A percentile compares a stretch with the other conserved stretches of the same genome.
Conservation (phyloP, 1,284 basidiomycete genomes). For the Papiliotrema flavescens region DNA sequence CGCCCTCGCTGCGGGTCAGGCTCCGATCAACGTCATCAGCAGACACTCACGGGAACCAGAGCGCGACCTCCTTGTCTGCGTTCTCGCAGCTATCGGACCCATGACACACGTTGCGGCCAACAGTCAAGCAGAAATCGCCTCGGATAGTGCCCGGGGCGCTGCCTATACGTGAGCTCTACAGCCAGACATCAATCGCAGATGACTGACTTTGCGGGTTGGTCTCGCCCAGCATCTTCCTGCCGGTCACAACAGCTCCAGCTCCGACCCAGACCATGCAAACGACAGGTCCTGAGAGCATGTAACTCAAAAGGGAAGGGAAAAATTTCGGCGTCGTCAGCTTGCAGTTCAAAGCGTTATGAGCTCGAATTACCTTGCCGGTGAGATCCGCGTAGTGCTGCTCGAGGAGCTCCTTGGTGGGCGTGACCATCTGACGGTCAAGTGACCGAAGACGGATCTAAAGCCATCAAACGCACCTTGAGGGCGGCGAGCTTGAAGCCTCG, state of each 20-base stretch:
- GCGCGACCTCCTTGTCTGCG: slow-evolving; percentile 83
- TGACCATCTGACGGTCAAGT: slow-evolving; percentile 69
- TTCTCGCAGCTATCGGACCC: slow-evolving; percentile 89
- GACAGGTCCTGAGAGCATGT: slow-evolving; percentile 86
- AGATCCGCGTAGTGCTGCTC: slow-evolving; percentile 93
- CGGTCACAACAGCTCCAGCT: slow-evolving; percentile 92
- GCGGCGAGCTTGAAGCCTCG: slow-evolving; percentile 76
- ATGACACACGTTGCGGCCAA: slow-evolving; percentile 64
- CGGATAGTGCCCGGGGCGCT: slow-evolving; percentile 69
- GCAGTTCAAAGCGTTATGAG: no score
- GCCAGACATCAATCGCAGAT: slow-evolving; percentile 8
- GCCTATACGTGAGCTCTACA: neutral
- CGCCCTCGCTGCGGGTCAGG: slow-evolving; percentile 59
- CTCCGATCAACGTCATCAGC: neutral
- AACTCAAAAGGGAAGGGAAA: neutral
- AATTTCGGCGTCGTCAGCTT: no score
- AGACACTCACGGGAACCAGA: slow-evolving; percentile 58
- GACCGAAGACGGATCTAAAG: neutral
- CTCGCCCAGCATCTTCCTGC: slow-evolving; percentile 90
- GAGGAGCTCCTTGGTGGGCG: slow-evolving; percentile 71
- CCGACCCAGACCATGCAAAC: slow-evolving; percentile 97
- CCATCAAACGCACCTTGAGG: neutral
- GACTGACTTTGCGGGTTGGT: slow-evolving; percentile 73
- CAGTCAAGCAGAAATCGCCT: slow-evolving; percentile 87
- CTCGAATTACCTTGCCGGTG: no score